phyloP scores from a whole-genome alignment of 2,329 filamentous ascomycete species.

The Curvularia verruculosa region DNA sequence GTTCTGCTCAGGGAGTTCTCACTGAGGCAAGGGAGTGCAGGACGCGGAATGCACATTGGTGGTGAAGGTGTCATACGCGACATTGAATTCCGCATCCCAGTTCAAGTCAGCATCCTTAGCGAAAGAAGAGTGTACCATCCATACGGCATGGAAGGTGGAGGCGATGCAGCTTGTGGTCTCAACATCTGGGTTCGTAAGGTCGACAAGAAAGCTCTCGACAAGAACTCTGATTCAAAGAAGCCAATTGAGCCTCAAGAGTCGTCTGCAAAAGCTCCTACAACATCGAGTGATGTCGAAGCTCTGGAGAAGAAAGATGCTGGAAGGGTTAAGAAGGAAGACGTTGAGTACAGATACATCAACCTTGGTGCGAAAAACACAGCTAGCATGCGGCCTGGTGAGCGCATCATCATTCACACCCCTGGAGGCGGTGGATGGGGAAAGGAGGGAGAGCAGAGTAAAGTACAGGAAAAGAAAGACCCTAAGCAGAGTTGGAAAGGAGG shows the following conservation, averaged over 20 bases:
- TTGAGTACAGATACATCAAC: conserved; percentile 67
- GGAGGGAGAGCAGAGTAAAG: conserved; percentile 62
- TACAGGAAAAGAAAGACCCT: conserved; percentile 61
- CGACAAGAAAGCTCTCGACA: conserved; percentile 33
- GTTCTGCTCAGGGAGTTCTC: conserved; percentile 74
- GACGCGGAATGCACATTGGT: conserved; percentile 69
- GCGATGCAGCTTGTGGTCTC: conserved; percentile 76
- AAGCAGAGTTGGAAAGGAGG: conserved; percentile 65
- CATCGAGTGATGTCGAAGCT: conserved; percentile 52
- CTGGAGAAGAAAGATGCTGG: conserved; percentile 38
- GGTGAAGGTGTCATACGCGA: conserved; percentile 79
- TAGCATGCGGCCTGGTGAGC: conserved; percentile 74
- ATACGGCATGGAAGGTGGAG: conserved; percentile 83
- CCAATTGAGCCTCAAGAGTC: conserved; percentile 25
- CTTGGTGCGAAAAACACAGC: conserved; percentile 81
- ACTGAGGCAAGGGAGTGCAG: conserved; percentile 67
- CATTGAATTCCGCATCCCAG: conserved; percentile 78
- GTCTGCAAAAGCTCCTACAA: conserved; percentile 53
- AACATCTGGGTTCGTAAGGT: conserved; percentile 88
- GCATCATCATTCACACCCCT: conserved; percentile 78
- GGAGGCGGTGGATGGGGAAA: conserved; percentile 80
- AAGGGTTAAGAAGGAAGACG: conserved; percentile 51
- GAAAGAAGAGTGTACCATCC: conserved; percentile 78
- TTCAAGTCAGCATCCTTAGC: conserved; percentile 79
- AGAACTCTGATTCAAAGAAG: conserved; percentile 31